These are phyloP conservation scores for Candolleomyces eurysporus DNA, from an alignment of 768 basidiomycete species.

Conservation along the genomic window DNA sequence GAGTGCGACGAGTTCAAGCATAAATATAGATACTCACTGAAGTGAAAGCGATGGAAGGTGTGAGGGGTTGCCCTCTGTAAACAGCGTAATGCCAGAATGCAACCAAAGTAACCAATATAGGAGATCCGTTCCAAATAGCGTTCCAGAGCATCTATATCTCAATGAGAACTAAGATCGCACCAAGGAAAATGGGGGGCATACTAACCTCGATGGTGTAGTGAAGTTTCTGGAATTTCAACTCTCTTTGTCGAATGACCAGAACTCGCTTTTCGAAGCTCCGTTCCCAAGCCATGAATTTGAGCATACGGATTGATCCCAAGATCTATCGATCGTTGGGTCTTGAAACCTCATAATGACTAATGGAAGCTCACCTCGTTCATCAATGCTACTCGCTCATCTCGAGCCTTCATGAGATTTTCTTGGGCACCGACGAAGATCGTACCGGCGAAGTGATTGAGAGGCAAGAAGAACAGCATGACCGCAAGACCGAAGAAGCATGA, in stretches of 20 bases:
- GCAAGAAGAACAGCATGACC: constrained; percentile 67
- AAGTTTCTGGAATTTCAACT: constrained; percentile 79
- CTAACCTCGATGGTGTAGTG: constrained; percentile 77
- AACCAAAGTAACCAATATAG: constrained; percentile 58
- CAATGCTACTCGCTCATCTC: constrained; percentile 84
- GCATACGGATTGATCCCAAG: constrained; percentile 86
- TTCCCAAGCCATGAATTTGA: constrained; percentile 96
- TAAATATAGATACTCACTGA: constrained; percentile 44
- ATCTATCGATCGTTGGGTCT: constrained; percentile 44
- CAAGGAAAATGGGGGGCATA: not conserved
- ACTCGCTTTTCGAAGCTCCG: constrained; percentile 82
- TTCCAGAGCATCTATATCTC: constrained; percentile 30
- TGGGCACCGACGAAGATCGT: constrained; percentile 69
- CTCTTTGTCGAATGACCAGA: constrained; percentile 69
- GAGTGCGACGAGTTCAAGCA: constrained; percentile 12
- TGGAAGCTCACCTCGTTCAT: constrained; percentile 68
- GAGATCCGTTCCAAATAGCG: constrained; percentile 33
- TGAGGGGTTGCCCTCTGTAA: constrained; percentile 62
- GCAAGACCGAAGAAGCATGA: constrained; percentile 79
- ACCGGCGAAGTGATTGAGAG: constrained; percentile 82
- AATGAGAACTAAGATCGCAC: not conserved
- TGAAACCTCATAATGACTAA: not conserved
- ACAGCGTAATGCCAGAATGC: constrained; percentile 75
- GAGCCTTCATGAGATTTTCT: constrained; percentile 89
- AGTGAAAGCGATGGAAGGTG: constrained; percentile 85